Percentiles rank a stretch among this genome's conserved stretches.
These are phyloP conservation scores for Mrakia gelida DNA, from an alignment of 768 basidiomycete genomes.

Conservation along the genomic window DNA sequence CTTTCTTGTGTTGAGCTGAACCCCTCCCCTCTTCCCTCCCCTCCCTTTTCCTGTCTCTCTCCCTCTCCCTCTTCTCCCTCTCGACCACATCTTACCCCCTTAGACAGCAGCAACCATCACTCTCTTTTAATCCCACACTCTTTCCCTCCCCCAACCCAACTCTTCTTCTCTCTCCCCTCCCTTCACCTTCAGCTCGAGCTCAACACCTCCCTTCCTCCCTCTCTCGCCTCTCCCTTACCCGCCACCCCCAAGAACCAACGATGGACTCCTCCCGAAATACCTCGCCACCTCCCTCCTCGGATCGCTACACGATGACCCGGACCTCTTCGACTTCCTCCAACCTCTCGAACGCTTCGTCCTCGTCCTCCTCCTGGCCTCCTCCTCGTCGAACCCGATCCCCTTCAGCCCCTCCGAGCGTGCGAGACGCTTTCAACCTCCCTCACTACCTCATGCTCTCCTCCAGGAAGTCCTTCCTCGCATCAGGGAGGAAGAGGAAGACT, in stretches of 20 bases:
- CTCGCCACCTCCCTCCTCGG: not conserved
- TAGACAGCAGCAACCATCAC: not conserved
- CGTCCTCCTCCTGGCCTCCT: conserved; percentile 1
- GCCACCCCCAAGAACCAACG: too few relatives aligned
- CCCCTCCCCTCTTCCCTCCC: not conserved
- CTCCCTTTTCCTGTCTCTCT: not conserved
- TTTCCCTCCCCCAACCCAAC: not conserved
- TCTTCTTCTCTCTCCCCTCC: too few relatives aligned
- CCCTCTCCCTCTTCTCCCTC: not conserved
- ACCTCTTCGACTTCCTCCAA: not conserved
- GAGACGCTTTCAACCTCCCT: conserved; percentile 12
- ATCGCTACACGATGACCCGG: not conserved
- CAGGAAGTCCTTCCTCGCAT: not conserved
- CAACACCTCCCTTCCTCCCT: not conserved
- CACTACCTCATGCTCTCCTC: conserved; percentile 12
- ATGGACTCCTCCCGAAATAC: not conserved
- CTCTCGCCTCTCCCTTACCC: not conserved
- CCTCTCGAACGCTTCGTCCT: not conserved
- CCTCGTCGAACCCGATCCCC: conserved; percentile 7
- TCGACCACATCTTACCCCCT: not conserved
- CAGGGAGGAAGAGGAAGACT: not conserved
- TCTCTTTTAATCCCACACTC: not conserved
- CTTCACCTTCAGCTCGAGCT: not conserved
- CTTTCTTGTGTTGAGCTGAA: too few relatives aligned
- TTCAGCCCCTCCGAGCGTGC: not conserved